Evolutionary conservation across 2,329 filamentous ascomycete species (phyloP).

Genomic region (Diaporthe amygdali): DNA sequence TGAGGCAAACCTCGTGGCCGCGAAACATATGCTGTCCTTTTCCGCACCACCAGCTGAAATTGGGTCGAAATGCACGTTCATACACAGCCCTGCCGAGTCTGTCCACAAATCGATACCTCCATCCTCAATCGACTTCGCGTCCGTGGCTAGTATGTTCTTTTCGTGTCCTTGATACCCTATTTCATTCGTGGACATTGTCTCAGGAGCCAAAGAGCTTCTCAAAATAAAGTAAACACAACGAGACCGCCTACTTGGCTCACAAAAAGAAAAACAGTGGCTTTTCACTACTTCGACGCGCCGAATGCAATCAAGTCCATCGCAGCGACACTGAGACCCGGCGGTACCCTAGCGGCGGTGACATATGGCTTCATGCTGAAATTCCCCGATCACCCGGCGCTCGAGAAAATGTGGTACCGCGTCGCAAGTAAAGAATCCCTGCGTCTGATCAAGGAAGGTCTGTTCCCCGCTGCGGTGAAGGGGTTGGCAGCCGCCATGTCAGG

Average conservation of each 20-base stretch:
- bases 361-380: constrained; percentile 29
- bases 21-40: constrained; percentile 13
- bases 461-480: constrained; percentile 26
- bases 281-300: constrained; percentile 29
- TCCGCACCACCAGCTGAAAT: not conserved
- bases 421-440: constrained; percentile 25
- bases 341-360: constrained; percentile 25
- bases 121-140: constrained; percentile 26
- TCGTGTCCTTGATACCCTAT: no score
- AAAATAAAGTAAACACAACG: not conserved
- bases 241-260: not conserved
- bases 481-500: constrained; percentile 26
- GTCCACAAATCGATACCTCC: constrained; percentile 17
- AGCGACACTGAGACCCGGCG: constrained; percentile 24
- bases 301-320: constrained; percentile 25
- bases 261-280: constrained; percentile 21
- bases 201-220: not conserved
- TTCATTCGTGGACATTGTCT: not conserved
- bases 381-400: constrained; percentile 13
- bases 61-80: constrained; percentile 7
- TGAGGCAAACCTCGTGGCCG: constrained; percentile 22
- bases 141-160: constrained; percentile 9
- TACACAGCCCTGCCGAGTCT: constrained; percentile 26
- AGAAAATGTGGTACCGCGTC: constrained; percentile 25
- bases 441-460: constrained; percentile 27